Conservation (phyloP, 2,329 filamentous ascomycete species). For the Penicillium psychrosexuale region DNA sequence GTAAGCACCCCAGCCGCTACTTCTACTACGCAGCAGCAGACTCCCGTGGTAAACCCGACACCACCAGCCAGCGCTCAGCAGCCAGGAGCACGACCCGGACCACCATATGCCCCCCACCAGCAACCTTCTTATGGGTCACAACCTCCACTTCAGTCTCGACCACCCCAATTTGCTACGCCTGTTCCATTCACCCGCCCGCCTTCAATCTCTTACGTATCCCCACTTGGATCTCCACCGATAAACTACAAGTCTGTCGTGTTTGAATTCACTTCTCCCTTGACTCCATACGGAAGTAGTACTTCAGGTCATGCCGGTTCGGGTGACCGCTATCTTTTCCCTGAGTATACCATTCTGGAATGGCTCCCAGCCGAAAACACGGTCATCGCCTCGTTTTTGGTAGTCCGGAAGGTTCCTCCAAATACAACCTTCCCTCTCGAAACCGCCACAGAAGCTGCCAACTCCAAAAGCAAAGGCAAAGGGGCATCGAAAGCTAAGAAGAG, state of each 20-base stretch:
- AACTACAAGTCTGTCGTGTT: conserved; percentile 49
- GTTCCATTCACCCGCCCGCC: neutral
- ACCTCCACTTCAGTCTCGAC: conserved; percentile 38
- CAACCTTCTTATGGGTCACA: conserved; percentile 33
- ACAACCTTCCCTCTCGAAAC: conserved; percentile 38
- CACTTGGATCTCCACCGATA: conserved; percentile 35
- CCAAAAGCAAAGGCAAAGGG: conserved; percentile 31
- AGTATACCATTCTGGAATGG: conserved; percentile 49
- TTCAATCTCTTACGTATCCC: conserved; percentile 29
- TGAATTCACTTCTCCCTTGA: conserved; percentile 45
- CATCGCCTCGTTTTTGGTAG: conserved; percentile 48
- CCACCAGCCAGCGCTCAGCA: conserved; percentile 21
- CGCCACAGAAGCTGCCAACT: conserved; percentile 27
- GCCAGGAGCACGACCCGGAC: conserved; percentile 27
- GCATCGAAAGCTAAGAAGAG: conserved; percentile 40
- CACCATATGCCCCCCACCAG: conserved; percentile 30
- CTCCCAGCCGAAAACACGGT: conserved; percentile 46
- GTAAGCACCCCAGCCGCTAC: conserved; percentile 8
- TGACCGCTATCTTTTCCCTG: conserved; percentile 50
- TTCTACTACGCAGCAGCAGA: conserved; percentile 20
- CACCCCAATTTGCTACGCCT: conserved; percentile 34
- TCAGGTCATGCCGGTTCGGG: conserved; percentile 43
- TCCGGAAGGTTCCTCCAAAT: conserved; percentile 43
- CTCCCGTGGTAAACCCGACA: conserved; percentile 23
- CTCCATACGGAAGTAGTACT: conserved; percentile 41